Base-by-base conservation (phyloP, 208 protist genomes). In the Crithidia fasciculata region DNA sequence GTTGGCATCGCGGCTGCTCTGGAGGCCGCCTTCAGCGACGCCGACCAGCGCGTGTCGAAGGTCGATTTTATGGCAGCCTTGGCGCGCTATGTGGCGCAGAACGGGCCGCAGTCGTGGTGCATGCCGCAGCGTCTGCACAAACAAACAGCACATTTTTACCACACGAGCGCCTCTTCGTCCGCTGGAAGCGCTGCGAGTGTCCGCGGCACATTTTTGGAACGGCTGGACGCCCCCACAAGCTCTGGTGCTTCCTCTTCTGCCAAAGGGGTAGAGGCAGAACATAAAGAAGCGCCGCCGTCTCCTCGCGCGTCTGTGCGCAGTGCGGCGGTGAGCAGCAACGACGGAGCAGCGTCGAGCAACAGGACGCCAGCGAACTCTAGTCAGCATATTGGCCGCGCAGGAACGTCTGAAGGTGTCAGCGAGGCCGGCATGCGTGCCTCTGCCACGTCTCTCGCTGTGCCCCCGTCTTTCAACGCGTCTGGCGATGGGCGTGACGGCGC, bases 41-140 rank as follows among this genome's bases (percentile, higher is more conserved):
- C 39, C 10, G 58, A 71, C 3, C 50, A 89, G 57, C 58, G 43
- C 15, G 81, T 94, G 39, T 76, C 77, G 18, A 89, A 87, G 71
- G 13, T 18, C 5, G 70, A 39, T 13, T 96, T 96, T 64, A 83
- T 94, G 58, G 81, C 75, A 10, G 80, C 83, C n/a, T 74, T 94
- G 37, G 69, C 72, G 18, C 56, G 55, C 36, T 93, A 89, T 59
- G 83, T 92, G 56, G 59, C 55, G 18, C 36, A 54, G 40, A 61
- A 90, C 70, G 88, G 87, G 4, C 74, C 86, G 16, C 88, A 90
- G 63, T 72, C 78, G 12, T 92, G 85, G 81, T 87, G 76, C 41
- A 37, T 85, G 0, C 28, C 55, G 8, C 19, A 43, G 6, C 5
- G 28, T 12, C 37, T 49, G 8, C 43, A 56, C 43, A 0, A 47